Conservation (phyloP, 805 yeast genomes). For the Hanseniaspora lindneri region DNA sequence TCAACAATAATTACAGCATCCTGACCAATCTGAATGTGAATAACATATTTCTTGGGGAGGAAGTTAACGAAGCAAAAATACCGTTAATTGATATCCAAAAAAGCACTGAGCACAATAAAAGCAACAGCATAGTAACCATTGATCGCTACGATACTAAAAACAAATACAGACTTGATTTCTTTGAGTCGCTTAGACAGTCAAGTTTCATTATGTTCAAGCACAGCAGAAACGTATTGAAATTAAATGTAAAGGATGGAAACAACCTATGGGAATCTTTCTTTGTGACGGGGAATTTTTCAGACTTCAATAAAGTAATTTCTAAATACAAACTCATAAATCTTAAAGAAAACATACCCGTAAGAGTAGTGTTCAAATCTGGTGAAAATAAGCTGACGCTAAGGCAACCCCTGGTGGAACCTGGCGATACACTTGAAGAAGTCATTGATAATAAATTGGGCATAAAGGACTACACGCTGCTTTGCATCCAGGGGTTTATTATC, state of each 20-base stretch:
- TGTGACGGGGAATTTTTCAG: constrained; percentile 21
- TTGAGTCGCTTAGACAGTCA: constrained; percentile 54
- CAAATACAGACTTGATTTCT: not conserved
- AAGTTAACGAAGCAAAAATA: not conserved
- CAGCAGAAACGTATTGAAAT: constrained; percentile 68
- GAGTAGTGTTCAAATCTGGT: constrained; percentile 18
- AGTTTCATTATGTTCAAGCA: constrained; percentile 63
- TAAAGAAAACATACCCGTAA: constrained; percentile 15
- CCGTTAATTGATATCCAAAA: not conserved
- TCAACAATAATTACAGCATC: not conserved
- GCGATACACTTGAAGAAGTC: constrained; percentile 22
- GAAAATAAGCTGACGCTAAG: constrained; percentile 15
- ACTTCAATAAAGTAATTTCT: constrained; percentile 18
- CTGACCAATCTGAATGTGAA: not conserved
- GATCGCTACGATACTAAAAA: constrained; percentile 1
- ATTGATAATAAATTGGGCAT: not conserved
- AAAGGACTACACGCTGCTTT: constrained; percentile 24
- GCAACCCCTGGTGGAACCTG: constrained; percentile 18
- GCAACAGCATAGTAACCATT: not conserved
- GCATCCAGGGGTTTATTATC: constrained; percentile 45
- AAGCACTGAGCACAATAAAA: not conserved
- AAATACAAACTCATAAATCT: constrained; percentile 17
- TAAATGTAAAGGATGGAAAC: constrained; percentile 51
- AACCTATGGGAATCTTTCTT: constrained; percentile 45
- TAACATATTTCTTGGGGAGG: not conserved